phyloP scores from a whole-genome alignment of 2,329 filamentous ascomycete genomes.

The Curvularia spicifera region DNA sequence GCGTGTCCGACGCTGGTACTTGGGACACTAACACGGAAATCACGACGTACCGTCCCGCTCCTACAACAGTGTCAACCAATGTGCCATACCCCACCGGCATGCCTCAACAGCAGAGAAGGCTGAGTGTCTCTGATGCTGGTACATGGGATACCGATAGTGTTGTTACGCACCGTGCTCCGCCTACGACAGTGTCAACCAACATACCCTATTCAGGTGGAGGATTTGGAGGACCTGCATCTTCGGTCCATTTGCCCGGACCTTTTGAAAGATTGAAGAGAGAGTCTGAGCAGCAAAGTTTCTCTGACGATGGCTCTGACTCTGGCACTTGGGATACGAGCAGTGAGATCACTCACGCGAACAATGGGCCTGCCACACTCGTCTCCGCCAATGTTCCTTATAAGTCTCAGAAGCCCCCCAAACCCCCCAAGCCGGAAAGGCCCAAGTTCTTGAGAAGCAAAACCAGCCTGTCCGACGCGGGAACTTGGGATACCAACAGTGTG shows the following conservation, averaged over 20 bases:
- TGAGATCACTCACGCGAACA: slow-evolving; percentile 17
- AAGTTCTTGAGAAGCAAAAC: slow-evolving; percentile 11
- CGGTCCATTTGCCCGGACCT: slow-evolving; percentile 10
- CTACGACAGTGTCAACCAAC: slow-evolving; percentile 16
- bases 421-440: slow-evolving; percentile 4
- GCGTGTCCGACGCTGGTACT: slow-evolving; percentile 15
- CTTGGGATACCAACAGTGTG: slow-evolving; percentile 18
- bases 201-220: slow-evolving; percentile 14
- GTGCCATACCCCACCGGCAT: slow-evolving; percentile 9
- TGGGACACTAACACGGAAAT: slow-evolving; percentile 16
- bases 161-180: slow-evolving; percentile 7
- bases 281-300: slow-evolving; percentile 11
- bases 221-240: slow-evolving; percentile 8
- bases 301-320: slow-evolving; percentile 14
- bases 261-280: slow-evolving; percentile 13
- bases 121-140: slow-evolving; percentile 14
- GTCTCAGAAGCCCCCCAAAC: slow-evolving; percentile 1
- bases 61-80: slow-evolving; percentile 17
- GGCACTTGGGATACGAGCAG: slow-evolving; percentile 19
- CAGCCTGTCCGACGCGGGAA: slow-evolving; percentile 12
- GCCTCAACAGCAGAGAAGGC: slow-evolving; percentile 10
- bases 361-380: slow-evolving; percentile 12
- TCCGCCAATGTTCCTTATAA: slow-evolving; percentile 12
- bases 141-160: slow-evolving; percentile 18
- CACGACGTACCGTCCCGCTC: slow-evolving; percentile 7